Conservation (phyloP, 2,329 filamentous ascomycete species). For the Zymoseptoria tritici region DNA sequence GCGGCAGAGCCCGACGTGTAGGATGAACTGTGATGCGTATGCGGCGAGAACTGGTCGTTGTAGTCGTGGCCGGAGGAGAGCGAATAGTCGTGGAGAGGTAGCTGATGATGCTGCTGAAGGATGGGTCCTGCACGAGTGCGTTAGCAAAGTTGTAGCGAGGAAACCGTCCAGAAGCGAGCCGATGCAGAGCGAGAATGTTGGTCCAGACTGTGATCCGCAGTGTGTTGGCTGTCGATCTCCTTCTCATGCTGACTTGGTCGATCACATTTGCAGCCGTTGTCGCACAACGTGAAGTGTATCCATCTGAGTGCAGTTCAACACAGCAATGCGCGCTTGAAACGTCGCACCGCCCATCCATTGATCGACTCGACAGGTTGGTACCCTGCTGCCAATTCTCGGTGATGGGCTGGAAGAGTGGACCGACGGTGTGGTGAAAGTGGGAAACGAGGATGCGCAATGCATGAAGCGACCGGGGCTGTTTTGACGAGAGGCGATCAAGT, state of each 20-base stretch:
- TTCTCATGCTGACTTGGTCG: neutral
- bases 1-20: slow-evolving; percentile 37
- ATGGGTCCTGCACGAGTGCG: slow-evolving; percentile 35
- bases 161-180: neutral
- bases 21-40: slow-evolving; percentile 37
- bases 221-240: neutral
- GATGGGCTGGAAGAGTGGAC: neutral
- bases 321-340: slow-evolving; percentile 8
- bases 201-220: slow-evolving; percentile 1
- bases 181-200: slow-evolving; percentile 11
- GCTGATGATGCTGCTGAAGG: slow-evolving; percentile 36
- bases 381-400: neutral
- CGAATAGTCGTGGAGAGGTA: slow-evolving; percentile 36
- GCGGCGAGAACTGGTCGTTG: slow-evolving; percentile 38
- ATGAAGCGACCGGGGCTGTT: slow-evolving; percentile 13
- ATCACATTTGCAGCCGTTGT: neutral
- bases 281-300: neutral
- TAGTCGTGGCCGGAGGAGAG: slow-evolving; percentile 40
- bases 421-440: slow-evolving; percentile 1
- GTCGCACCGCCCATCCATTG: slow-evolving; percentile 5
- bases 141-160: slow-evolving; percentile 29
- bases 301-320: neutral
- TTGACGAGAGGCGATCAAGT: neutral
- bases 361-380: neutral
- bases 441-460: slow-evolving; percentile 13